Conservation (phyloP, 73 alveolate genomes). For the Loxodes magnus region DNA sequence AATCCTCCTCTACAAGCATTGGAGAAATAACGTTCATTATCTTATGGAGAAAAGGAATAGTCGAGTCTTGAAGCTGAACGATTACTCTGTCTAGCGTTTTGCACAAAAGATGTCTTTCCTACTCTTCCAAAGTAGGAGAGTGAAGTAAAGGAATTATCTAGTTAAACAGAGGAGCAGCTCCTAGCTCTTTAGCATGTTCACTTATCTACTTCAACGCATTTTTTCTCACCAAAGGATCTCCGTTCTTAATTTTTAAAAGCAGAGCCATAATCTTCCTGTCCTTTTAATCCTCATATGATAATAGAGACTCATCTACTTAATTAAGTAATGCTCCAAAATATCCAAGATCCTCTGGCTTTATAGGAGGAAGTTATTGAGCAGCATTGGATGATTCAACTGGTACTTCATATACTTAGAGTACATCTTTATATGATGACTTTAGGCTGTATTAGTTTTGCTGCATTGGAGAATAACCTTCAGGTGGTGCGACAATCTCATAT, state of each 20-base stretch:
- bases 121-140: slow-evolving; percentile 92
- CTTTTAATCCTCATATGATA: slow-evolving; percentile 81
- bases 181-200: slow-evolving; percentile 90
- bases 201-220: slow-evolving; percentile 82
- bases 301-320: slow-evolving; percentile 75
- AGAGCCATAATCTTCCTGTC: slow-evolving; percentile 82
- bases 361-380: slow-evolving; percentile 42
- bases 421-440: slow-evolving; percentile 22
- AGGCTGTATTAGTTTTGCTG: slow-evolving; percentile 30
- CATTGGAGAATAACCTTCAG: slow-evolving; percentile 47
- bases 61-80: slow-evolving; percentile 46
- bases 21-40: slow-evolving; percentile 98
- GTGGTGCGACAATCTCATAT: slow-evolving; percentile 70
- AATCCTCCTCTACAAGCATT: slow-evolving; percentile 96
- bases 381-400: slow-evolving; percentile 40
- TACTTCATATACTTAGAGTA: slow-evolving; percentile 46
- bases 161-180: slow-evolving; percentile 88
- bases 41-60: slow-evolving; percentile 97
- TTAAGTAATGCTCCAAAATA: slow-evolving; percentile 60
- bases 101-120: slow-evolving; percentile 93
- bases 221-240: slow-evolving; percentile 93
- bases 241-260: slow-evolving; percentile 89
- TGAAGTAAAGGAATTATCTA: slow-evolving; percentile 91
- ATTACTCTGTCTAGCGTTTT: slow-evolving; percentile 70
- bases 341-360: slow-evolving; percentile 79